Evolutionary conservation across 108 stramenopile species (phyloP).

Genomic region (Nitzschia sp.): DNA sequence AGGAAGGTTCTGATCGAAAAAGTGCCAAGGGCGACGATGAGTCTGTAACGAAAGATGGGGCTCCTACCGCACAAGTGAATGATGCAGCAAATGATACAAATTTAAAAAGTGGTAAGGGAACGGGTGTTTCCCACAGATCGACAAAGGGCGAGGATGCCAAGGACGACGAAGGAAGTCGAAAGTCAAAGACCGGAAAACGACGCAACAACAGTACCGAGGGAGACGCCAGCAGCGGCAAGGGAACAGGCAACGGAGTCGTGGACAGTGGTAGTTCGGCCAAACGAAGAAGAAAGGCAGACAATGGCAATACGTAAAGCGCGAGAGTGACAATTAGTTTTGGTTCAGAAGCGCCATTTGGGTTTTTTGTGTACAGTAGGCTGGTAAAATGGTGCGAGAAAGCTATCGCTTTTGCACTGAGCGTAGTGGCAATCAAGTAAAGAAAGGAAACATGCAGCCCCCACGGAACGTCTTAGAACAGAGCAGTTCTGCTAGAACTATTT

Average conservation of each 20-base stretch:
- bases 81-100: constrained; percentile 1
- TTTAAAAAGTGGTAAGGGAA: constrained; percentile 1
- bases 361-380: too few species aligned
- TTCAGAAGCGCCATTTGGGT: too few species aligned
- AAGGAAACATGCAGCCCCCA: too few species aligned
- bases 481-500: too few species aligned
- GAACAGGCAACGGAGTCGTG: background rate
- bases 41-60: background rate
- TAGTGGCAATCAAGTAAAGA: too few species aligned
- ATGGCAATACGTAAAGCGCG: constrained; percentile 1
- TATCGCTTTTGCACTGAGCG: too few species aligned
- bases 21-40: constrained; percentile 2
- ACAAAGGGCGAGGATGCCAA: background rate
- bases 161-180: constrained; percentile 22
- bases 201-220: constrained; percentile 7
- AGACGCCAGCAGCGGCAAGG: constrained; percentile 14
- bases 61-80: background rate
- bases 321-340: too few species aligned
- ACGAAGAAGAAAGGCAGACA: constrained; percentile 21
- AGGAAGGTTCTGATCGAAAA: background rate
- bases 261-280: constrained; percentile 12
- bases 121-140: background rate
- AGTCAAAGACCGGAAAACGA: constrained; percentile 30
- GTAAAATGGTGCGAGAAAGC: too few species aligned
- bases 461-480: too few species aligned